Evolutionary conservation across 306 rosid species (phyloP), one percentile per base, ranked within the genome.

Genomic region (Vigna mungo): DNA sequence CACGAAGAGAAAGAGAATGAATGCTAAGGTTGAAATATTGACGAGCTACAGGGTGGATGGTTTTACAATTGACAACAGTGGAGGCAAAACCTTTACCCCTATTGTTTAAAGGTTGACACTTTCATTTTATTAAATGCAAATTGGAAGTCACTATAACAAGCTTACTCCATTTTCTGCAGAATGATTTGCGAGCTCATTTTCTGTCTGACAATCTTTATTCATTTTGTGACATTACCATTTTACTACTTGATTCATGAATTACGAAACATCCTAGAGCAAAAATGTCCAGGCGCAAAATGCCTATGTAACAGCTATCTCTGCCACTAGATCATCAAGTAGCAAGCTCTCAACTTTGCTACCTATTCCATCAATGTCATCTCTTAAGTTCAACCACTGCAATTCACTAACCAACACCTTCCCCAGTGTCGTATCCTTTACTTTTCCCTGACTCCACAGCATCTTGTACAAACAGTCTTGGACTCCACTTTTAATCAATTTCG

Each of bases 251-350:
- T 79, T 71, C 85, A 79, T 87, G 76, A 53, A 41, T 36, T 49
- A 55, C 25, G 55, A 47, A 67, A 65, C 67, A 48, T 71, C 85
- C 54, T 74, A 52, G 64, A 76, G 27, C 60, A 32, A 78, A 61
- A 62, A 41, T 14, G 78, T 17, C 56, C 81, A 27, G 72, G 83
- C 36, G 68, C 76, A 75, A 65, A 66, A 58, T 58, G 78, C 69
- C 86, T 63, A 83, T 80, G 79, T 72, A 21, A 70, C 81, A 17
- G 70, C 87, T 70, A 79, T 85, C 84, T 88, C 93, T 70, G 82
- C 85, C 53, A 92, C 83, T 52, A 92, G 80, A 36, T 92, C 96
- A 76, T 88, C 93, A 34, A 81, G 82, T 75, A 92, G n/a, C 74
- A 72, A 58, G 25, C 65, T 80, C 84, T 87, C 93, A 48, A 90